These are phyloP conservation scores for Collybia sordida DNA, from an alignment of 768 basidiomycete species.

Conservation along the genomic window DNA sequence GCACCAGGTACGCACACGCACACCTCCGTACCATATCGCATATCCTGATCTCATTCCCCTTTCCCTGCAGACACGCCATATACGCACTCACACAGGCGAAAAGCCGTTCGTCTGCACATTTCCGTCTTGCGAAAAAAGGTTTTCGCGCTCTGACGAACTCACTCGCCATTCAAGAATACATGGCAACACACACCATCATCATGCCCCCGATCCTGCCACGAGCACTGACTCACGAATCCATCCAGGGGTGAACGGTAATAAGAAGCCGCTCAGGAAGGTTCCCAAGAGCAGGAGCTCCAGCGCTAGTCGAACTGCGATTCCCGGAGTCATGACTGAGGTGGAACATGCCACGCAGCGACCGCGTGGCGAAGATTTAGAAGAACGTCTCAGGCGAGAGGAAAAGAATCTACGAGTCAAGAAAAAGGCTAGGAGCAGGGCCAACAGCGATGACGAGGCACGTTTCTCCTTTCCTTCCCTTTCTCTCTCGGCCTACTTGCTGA, in stretches of 20 bases:
- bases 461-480: constrained; percentile 8
- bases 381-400: constrained; percentile 6
- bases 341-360: constrained; percentile 6
- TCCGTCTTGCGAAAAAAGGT: constrained; percentile 96
- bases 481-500: constrained; percentile 8
- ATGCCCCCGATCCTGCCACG: constrained; percentile 25
- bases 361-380: constrained; percentile 8
- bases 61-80: constrained; percentile 82
- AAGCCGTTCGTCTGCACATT: constrained; percentile 94
- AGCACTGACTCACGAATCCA: constrained; percentile 7
- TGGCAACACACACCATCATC: constrained; percentile 46
- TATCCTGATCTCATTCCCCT: constrained; percentile 7
- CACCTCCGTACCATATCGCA: background rate
- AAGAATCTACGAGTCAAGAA: constrained; percentile 52
- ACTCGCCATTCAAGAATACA: constrained; percentile 96
- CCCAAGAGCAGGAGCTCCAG: constrained; percentile 4
- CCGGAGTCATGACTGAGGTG: constrained; percentile 1
- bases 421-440: constrained; percentile 77
- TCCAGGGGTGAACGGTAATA: constrained; percentile 8
- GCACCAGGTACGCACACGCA: constrained; percentile 67
- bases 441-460: constrained; percentile 83
- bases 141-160: constrained; percentile 97
- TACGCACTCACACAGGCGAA: constrained; percentile 97
- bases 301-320: background rate
- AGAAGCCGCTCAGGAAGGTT: constrained; percentile 8